phyloP scores from a whole-genome alignment of 2,329 filamentous ascomycete species.

The Cercospora nicotianae region DNA sequence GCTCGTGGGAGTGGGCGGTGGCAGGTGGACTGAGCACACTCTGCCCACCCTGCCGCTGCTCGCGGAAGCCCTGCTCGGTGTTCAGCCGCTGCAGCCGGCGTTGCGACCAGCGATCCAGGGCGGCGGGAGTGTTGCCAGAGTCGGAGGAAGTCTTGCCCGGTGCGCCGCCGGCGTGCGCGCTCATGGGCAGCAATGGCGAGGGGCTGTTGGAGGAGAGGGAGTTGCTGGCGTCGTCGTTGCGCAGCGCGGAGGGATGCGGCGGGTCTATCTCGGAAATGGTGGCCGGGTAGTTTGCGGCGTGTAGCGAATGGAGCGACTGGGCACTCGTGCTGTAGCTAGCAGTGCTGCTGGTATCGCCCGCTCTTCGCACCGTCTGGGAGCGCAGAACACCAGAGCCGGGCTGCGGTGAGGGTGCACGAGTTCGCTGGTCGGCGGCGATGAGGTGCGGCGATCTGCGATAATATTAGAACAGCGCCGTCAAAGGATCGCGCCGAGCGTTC shows the following conservation, averaged over 20 bases:
- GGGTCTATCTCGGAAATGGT: conserved; percentile 18
- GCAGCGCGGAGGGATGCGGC: conserved; percentile 18
- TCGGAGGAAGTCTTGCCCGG: conserved; percentile 39
- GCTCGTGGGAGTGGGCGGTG: conserved; percentile 22
- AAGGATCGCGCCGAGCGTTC: conserved; percentile 12
- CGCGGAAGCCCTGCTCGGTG: conserved; percentile 43
- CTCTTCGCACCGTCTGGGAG: conserved; percentile 32
- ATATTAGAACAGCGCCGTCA: conserved; percentile 10
- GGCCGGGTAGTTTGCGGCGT: conserved; percentile 5
- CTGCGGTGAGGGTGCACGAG: conserved; percentile 12
- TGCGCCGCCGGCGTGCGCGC: conserved; percentile 27
- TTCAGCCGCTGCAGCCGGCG: conserved; percentile 42
- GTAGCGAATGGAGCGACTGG: not conserved
- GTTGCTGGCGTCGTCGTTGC: not conserved
- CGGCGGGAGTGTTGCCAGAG: conserved; percentile 30
- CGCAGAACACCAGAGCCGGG: conserved; percentile 27
- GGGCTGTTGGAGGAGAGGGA: conserved; percentile 26
- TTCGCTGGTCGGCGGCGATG: conserved; percentile 6
- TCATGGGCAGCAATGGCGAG: conserved; percentile 33
- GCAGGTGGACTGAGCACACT: conserved; percentile 28
- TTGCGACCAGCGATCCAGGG: conserved; percentile 41
- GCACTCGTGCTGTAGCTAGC: conserved; percentile 4
- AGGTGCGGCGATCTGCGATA: conserved; percentile 7
- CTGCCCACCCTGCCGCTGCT: conserved; percentile 39
- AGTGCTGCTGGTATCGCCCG: conserved; percentile 17